Evolutionary conservation across 768 basidiomycete genomes (phyloP).

Genomic region (Mycena galopus): DNA sequence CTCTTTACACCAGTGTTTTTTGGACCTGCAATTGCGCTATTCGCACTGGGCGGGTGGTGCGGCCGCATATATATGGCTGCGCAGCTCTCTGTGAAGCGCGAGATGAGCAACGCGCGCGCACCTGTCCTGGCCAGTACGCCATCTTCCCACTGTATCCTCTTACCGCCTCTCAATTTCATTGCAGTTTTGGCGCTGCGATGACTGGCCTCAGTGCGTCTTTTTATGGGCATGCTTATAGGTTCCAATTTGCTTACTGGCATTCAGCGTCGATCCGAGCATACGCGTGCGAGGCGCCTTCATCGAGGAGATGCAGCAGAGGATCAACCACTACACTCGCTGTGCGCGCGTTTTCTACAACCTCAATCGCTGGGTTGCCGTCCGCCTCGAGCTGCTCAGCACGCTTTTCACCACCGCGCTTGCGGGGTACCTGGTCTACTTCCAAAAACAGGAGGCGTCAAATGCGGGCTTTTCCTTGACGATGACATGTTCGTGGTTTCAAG

Average conservation of each 20-base stretch:
- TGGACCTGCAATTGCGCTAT: conserved; percentile 54
- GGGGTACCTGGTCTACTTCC: conserved; percentile 13
- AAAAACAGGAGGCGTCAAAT: conserved; percentile 50
- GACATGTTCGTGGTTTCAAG: conserved; percentile 30
- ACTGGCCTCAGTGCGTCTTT: conserved; percentile 55
- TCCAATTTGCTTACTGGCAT: neutral
- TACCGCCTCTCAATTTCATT: conserved; percentile 41
- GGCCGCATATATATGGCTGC: conserved; percentile 61
- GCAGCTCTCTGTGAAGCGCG: conserved; percentile 63
- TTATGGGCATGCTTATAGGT: neutral
- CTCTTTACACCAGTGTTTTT: conserved; percentile 61
- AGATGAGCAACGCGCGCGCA: conserved; percentile 58
- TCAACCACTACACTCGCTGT: conserved; percentile 61
- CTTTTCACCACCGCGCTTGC: conserved; percentile 16
- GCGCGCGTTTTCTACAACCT: conserved; percentile 53
- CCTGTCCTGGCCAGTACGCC: conserved; percentile 55
- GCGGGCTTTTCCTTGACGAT: conserved; percentile 64
- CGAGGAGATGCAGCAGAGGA: conserved; percentile 59
- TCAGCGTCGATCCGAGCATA: conserved; percentile 76
- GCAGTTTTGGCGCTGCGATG: conserved; percentile 51
- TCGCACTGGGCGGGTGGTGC: conserved; percentile 58
- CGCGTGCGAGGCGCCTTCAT: conserved; percentile 65
- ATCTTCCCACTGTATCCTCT: conserved; percentile 23
- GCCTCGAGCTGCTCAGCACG: conserved; percentile 36
- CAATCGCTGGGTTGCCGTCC: conserved; percentile 44